phyloP scores from a whole-genome alignment of 306 rosid species.

The Rosa multiflora region DNA sequence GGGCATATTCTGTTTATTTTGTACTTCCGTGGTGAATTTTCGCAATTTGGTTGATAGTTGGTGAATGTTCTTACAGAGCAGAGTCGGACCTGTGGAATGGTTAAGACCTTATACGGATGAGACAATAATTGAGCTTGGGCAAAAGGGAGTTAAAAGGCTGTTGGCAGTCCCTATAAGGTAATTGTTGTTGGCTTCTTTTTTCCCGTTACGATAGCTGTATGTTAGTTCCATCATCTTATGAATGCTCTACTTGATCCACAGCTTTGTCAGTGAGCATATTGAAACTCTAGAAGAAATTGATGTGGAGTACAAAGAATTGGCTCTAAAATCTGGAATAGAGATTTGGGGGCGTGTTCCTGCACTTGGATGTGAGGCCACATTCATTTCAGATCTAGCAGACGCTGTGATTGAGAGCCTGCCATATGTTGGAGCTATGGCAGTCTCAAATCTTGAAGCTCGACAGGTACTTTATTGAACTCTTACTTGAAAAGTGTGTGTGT shows the following conservation, averaged over 20 bases:
- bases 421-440: slow-evolving; percentile 98
- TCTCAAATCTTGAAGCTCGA: slow-evolving; percentile 97
- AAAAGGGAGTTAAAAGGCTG: slow-evolving; percentile 78
- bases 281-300: slow-evolving; percentile 98
- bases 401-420: slow-evolving; percentile 98
- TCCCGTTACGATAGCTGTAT: neutral
- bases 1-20: neutral
- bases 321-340: slow-evolving; percentile 80
- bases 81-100: slow-evolving; percentile 99
- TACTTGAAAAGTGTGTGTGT: neutral
- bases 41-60: slow-evolving; percentile 19
- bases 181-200: slow-evolving; percentile 3
- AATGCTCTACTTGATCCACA: slow-evolving; percentile 44
- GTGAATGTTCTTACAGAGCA: slow-evolving; percentile 62
- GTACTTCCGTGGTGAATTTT: neutral
- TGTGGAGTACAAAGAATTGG: slow-evolving; percentile 96
- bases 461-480: slow-evolving; percentile 52
- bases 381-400: slow-evolving; percentile 96
- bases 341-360: slow-evolving; percentile 99
- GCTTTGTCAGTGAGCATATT: slow-evolving; percentile 99
- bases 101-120: slow-evolving; percentile 97
- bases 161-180: slow-evolving; percentile 98
- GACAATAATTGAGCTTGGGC: slow-evolving; percentile 91
- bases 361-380: slow-evolving; percentile 89
- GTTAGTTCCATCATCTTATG: slow-evolving; percentile 4